Conservation (phyloP, 1,284 basidiomycete genomes). For the Fomitopsis betulina region DNA sequence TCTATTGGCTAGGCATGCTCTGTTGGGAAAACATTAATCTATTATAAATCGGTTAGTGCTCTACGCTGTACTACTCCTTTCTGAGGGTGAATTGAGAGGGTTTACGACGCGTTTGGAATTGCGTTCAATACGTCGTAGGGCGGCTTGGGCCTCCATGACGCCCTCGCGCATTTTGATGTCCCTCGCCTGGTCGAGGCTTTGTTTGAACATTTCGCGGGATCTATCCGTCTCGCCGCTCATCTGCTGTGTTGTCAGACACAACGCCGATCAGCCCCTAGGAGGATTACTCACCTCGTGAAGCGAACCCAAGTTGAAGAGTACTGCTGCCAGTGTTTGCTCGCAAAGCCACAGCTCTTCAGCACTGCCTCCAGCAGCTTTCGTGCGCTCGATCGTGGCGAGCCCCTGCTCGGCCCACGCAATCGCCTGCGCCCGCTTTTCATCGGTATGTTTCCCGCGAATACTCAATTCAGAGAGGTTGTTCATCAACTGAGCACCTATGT, state of each 20-base stretch:
- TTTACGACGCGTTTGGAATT: background rate
- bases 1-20: slow-evolving; percentile 16
- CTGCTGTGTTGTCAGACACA: slow-evolving; percentile 16
- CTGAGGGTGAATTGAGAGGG: background rate
- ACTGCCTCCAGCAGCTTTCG: slow-evolving; percentile 23
- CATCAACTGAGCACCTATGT: slow-evolving; percentile 68
- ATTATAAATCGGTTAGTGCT: background rate
- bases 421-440: slow-evolving; percentile 47
- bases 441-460: slow-evolving; percentile 42
- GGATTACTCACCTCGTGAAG: slow-evolving; percentile 36
- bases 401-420: slow-evolving; percentile 60
- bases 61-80: background rate
- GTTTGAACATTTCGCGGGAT: slow-evolving; percentile 41
- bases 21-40: background rate
- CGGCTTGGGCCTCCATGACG: slow-evolving; percentile 42
- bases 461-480: slow-evolving; percentile 60
- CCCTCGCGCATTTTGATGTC: slow-evolving; percentile 48
- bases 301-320: slow-evolving; percentile 58
- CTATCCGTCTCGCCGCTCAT: slow-evolving; percentile 43
- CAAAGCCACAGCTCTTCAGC: slow-evolving; percentile 34
- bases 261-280: no score
- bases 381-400: slow-evolving; percentile 40
- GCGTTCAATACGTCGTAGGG: slow-evolving; percentile 36
- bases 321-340: slow-evolving; percentile 52
- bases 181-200: slow-evolving; percentile 46